These are phyloP conservation scores for Candida manassasensis DNA, from an alignment of 805 yeast species.

Conservation along the genomic window DNA sequence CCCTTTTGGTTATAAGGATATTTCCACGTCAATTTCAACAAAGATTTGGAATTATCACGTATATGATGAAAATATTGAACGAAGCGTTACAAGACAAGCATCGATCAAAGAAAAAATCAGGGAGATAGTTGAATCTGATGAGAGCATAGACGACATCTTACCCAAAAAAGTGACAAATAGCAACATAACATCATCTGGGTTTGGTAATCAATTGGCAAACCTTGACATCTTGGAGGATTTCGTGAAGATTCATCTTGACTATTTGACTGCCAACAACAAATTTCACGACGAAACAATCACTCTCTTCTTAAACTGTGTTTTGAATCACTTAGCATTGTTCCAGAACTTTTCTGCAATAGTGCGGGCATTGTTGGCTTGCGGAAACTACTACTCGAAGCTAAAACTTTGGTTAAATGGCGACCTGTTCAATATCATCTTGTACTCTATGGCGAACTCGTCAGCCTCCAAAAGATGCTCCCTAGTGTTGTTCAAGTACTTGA, in stretches of 20 bases:
- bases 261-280: conserved; percentile 11
- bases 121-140: conserved; percentile 10
- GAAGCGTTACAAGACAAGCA: conserved; percentile 7
- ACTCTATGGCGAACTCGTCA: conserved; percentile 23
- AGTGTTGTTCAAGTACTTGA: conserved; percentile 18
- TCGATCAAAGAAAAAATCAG: conserved; percentile 10
- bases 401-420: conserved; percentile 23
- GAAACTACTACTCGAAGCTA: conserved; percentile 13
- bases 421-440: conserved; percentile 26
- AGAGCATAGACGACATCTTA: conserved; percentile 8
- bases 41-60: conserved; percentile 23
- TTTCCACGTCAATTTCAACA: conserved; percentile 25
- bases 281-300: conserved; percentile 16
- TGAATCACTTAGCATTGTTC: conserved; percentile 29
- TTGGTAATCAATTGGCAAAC: conserved; percentile 33
- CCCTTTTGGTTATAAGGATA: conserved; percentile 21
- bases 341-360: conserved; percentile 32
- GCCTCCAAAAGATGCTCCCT: conserved; percentile 25
- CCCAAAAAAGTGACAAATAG: conserved; percentile 21
- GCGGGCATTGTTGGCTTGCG: conserved; percentile 15
- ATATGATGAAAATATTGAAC: conserved; percentile 21
- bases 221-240: conserved; percentile 19
- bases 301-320: conserved; percentile 31
- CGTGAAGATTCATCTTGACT: conserved; percentile 19
- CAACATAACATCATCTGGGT: conserved; percentile 19